phyloP scores from a whole-genome alignment of 2,329 filamentous ascomycete species.

The Microcyclosporella mali region DNA sequence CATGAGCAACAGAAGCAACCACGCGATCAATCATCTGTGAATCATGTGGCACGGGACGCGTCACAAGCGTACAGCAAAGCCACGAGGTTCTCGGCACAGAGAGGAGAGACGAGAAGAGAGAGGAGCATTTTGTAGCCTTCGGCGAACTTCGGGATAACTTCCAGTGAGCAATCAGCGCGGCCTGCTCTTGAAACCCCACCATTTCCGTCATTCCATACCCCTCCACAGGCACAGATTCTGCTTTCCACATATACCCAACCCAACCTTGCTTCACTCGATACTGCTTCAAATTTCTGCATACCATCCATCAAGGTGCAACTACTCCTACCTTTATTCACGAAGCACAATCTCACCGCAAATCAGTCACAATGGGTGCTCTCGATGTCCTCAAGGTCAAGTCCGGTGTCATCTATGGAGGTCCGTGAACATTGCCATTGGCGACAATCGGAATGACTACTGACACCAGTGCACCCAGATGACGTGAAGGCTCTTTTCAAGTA shows the following conservation, averaged over 20 bases:
- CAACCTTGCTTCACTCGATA: background rate
- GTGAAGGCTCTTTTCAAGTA: constrained; percentile 69
- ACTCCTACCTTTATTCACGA: background rate
- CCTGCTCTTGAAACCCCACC: background rate
- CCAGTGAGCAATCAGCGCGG: background rate
- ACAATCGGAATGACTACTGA: background rate
- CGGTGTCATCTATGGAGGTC: constrained; percentile 36
- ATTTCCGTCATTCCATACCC: background rate
- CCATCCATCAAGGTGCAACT: constrained; percentile 6
- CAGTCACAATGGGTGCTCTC: constrained; percentile 21
- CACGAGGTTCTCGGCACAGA: too few species aligned
- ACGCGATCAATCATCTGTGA: too few species aligned
- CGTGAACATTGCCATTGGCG: constrained; percentile 6
- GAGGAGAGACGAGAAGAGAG: too few species aligned
- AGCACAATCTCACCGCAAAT: background rate
- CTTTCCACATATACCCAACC: background rate
- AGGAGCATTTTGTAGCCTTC: too few species aligned
- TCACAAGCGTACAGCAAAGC: too few species aligned
- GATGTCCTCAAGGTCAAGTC: constrained; percentile 30
- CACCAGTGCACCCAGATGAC: constrained; percentile 11
- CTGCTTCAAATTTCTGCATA: constrained; percentile 1
- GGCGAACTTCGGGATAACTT: background rate
- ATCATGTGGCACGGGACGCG: too few species aligned
- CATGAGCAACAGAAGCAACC: too few species aligned
- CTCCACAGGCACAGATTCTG: background rate